phyloP scores from a whole-genome alignment of 1,284 basidiomycete species.

The Fistulina hepatica region DNA sequence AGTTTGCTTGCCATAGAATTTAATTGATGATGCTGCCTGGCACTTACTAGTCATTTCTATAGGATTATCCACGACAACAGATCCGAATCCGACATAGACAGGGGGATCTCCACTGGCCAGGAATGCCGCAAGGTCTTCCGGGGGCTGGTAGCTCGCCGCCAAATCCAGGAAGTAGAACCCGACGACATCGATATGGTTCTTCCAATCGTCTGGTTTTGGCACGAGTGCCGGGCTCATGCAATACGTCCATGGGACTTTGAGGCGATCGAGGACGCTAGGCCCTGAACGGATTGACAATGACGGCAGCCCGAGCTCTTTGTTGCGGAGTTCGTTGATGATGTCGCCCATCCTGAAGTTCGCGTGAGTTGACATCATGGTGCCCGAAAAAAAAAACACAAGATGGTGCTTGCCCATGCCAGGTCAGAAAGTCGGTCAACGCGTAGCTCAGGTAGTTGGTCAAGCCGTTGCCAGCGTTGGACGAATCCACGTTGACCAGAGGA shows the following conservation, averaged over 20 bases:
- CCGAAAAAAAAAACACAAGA: background rate
- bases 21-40: too few relatives aligned
- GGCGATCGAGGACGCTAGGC: slow-evolving; percentile 41
- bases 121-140: slow-evolving; percentile 36
- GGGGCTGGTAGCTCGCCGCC: slow-evolving; percentile 36
- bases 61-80: slow-evolving; percentile 52
- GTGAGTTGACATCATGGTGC: slow-evolving; percentile 1
- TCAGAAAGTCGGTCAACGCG: slow-evolving; percentile 42
- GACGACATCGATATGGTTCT: slow-evolving; percentile 50
- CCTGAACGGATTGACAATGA: slow-evolving; percentile 38
- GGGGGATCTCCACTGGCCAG: slow-evolving; percentile 42
- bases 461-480: slow-evolving; percentile 38
- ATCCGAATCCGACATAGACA: slow-evolving; percentile 57
- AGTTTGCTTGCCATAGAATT: too few relatives aligned
- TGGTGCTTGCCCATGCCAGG: slow-evolving; percentile 59
- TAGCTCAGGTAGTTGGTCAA: slow-evolving; percentile 50
- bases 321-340: slow-evolving; percentile 50
- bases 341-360: slow-evolving; percentile 37
- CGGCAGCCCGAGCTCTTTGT: slow-evolving; percentile 35
- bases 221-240: slow-evolving; percentile 57
- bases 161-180: slow-evolving; percentile 52
- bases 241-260: slow-evolving; percentile 61
- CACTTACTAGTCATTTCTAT: slow-evolving; percentile 43
- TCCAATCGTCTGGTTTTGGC: slow-evolving; percentile 55
- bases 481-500: slow-evolving; percentile 46